Conservation (phyloP, 306 rosid genomes). For the Quercus aquifolioides region DNA sequence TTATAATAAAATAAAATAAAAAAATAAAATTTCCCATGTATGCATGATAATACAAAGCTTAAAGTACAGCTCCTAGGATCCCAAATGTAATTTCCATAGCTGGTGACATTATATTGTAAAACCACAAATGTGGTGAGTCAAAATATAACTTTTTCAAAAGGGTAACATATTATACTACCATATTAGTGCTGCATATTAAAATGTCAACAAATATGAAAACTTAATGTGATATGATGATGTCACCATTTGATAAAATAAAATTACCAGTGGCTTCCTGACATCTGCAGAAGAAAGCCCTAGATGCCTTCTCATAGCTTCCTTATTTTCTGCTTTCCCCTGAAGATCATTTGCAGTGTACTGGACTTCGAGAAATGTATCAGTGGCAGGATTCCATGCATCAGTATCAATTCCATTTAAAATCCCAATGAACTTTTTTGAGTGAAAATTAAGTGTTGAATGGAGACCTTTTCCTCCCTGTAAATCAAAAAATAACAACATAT, state of each 20-base stretch:
- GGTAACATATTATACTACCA: background rate
- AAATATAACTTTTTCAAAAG: background rate
- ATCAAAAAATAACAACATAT: slow-evolving; percentile 27
- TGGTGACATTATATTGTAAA: background rate
- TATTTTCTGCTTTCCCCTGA: slow-evolving; percentile 80
- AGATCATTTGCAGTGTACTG: slow-evolving; percentile 82
- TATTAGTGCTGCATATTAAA: background rate
- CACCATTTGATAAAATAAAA: too few relatives aligned
- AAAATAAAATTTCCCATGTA: background rate
- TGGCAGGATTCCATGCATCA: slow-evolving; percentile 90
- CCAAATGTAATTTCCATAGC: background rate
- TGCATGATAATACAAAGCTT: background rate
- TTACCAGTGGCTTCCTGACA: too few relatives aligned
- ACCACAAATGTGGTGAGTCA: background rate
- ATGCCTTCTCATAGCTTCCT: slow-evolving; percentile 5
- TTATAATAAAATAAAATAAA: too few relatives aligned
- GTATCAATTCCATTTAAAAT: slow-evolving; percentile 91
- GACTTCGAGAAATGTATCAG: slow-evolving; percentile 65
- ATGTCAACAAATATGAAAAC: background rate
- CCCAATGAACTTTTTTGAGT: slow-evolving; percentile 84
- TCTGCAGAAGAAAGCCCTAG: too few relatives aligned
- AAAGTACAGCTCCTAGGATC: background rate
- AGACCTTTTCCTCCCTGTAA: slow-evolving; percentile 89
- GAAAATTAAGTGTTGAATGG: slow-evolving; percentile 72
- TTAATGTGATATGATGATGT: background rate